These are phyloP conservation scores for Trypanosoma brucei DNA, from an alignment of 208 protist species.

Conservation along the genomic window DNA sequence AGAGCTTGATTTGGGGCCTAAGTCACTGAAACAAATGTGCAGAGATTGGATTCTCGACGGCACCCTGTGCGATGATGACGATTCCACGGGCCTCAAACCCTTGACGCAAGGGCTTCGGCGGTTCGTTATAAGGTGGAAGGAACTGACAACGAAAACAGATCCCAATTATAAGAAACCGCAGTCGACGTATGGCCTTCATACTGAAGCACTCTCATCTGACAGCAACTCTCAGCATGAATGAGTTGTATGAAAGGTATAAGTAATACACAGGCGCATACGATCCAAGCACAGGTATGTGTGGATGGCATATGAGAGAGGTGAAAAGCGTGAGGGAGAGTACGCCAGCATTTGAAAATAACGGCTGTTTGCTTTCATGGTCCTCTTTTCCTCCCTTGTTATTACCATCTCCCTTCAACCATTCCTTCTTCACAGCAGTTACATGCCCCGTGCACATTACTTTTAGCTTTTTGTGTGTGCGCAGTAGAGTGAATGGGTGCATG, in stretches of 20 bases:
- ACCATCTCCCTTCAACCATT: too few relatives aligned
- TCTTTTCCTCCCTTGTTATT: too few relatives aligned
- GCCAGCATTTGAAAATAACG: too few relatives aligned
- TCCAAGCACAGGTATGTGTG: background rate
- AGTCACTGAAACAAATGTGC: slow-evolving; percentile 40
- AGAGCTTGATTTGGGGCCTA: slow-evolving; percentile 66
- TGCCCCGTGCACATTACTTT: too few relatives aligned
- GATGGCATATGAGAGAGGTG: too few relatives aligned
- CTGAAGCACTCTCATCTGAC: slow-evolving; percentile 22
- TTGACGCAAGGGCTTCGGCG: slow-evolving; percentile 40
- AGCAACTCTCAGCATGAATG: slow-evolving; percentile 22
- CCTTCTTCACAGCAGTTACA: too few relatives aligned
- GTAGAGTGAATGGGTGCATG: too few relatives aligned
- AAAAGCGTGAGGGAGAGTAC: too few relatives aligned
- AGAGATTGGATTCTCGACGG: slow-evolving; percentile 56
- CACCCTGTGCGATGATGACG: slow-evolving; percentile 8
- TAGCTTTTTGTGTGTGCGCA: too few relatives aligned
- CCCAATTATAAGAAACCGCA: slow-evolving; percentile 9
- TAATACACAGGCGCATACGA: too few relatives aligned
- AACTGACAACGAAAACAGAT: slow-evolving; percentile 13
- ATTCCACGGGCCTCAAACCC: slow-evolving; percentile 7
- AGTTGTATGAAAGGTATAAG: background rate
- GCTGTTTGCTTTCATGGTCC: too few relatives aligned
- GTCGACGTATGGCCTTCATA: slow-evolving; percentile 8
- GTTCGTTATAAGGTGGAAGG: slow-evolving; percentile 17